A percentile compares a stretch with the other conserved stretches of the same genome.
These are phyloP conservation scores for Phanerochaete carnosa DNA, from an alignment of 768 basidiomycete genomes.

Conservation along the genomic window DNA sequence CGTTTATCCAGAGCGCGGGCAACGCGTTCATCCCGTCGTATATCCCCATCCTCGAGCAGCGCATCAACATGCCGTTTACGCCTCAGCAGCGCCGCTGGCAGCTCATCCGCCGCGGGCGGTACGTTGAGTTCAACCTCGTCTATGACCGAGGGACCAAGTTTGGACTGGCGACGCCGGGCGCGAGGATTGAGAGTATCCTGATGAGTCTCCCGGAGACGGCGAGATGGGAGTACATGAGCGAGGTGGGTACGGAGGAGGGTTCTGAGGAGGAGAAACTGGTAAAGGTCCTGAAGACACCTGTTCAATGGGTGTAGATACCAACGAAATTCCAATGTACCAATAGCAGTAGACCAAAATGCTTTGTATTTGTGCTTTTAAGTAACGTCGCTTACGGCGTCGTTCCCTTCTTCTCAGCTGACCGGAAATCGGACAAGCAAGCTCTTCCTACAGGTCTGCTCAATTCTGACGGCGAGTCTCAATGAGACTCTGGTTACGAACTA, in stretches of 20 bases:
- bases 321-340: constrained; percentile 1
- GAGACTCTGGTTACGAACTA: too few relatives aligned
- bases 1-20: constrained; percentile 67
- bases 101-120: constrained; percentile 83
- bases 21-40: constrained; percentile 88
- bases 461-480: too few relatives aligned
- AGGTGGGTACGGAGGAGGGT: constrained; percentile 46
- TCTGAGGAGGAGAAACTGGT: constrained; percentile 50
- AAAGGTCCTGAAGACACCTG: constrained; percentile 45
- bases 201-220: constrained; percentile 65
- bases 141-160: constrained; percentile 69
- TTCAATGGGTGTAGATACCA: constrained; percentile 38
- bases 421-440: background rate
- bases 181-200: constrained; percentile 61
- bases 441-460: too few relatives aligned
- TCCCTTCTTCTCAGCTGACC: background rate
- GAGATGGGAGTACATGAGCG: constrained; percentile 66
- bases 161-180: constrained; percentile 56
- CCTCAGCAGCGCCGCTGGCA: constrained; percentile 87
- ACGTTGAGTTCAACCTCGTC: constrained; percentile 88
- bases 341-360: background rate
- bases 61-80: constrained; percentile 52
- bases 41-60: constrained; percentile 73
- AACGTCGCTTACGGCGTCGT: background rate
- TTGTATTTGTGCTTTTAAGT: background rate